Evolutionary conservation across 1,284 basidiomycete species (phyloP), one percentile per base, ranked within the genome.

Genomic region (Somion occarium): DNA sequence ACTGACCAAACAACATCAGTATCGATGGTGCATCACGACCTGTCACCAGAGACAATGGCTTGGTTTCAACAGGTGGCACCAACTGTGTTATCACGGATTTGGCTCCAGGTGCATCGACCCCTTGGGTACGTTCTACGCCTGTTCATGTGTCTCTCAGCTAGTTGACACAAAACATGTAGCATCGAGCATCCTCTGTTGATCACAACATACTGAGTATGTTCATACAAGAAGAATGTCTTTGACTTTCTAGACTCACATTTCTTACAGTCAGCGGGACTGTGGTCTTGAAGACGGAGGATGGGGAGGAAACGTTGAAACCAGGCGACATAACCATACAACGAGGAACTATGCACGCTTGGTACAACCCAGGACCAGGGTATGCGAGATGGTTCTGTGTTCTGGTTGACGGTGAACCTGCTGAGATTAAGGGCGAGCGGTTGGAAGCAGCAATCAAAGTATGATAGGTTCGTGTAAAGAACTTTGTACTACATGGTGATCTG

Each of bases 261-360:
- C 25, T n/a, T 15, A 34, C 53, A 83, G 81, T 83, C 42, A 64
- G 69, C 25, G 82, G 81, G 13, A 76, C 80, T 63, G 59, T 83
- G 11, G 62, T 82, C 25, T 65, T 80, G 20, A 70, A 79, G 23
- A 74, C 75, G 57, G 81, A 82, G 49, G 80, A 83, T 58, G 81
- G 80, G 3, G 68, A 65, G 15, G 79, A 83, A 61, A 77, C 66
- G n/a, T 68, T 73, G 49, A 75, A 74, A 49, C 74, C 80, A 19
- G 82, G 81, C 22, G 81, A 83, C 61, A 70, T 71, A 1, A 73
- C 83, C 37, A 65, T 83, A 30, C 79, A 81, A 65, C 76, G 74
- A 54, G 82, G 82, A 5, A 79, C 76, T 0, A 69, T 81, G 59
- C 82, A 84, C 54, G 76, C 74, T 9, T 85, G 82, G 82, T 74